Percentiles rank a stretch among this genome's conserved stretches.
Conservation (phyloP, 2,329 filamentous ascomycete genomes). For the Hypoxylon sp. region DNA sequence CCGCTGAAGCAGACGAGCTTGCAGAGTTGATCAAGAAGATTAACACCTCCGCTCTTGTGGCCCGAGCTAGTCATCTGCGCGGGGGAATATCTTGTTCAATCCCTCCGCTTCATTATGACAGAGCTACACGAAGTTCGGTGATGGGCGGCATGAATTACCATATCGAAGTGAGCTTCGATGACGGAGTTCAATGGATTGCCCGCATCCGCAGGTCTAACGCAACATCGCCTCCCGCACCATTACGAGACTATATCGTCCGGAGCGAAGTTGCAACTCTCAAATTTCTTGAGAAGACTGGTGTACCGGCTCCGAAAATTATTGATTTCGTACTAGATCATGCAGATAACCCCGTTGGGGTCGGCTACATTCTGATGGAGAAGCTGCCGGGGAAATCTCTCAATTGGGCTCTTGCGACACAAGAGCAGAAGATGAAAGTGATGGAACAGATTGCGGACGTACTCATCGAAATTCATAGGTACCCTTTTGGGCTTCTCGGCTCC, state of each 20-base stretch:
- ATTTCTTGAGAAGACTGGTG: constrained; percentile 52
- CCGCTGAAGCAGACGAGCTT: constrained; percentile 54
- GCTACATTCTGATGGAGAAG: constrained; percentile 59
- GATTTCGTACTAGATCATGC: constrained; percentile 51
- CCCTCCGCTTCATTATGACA: constrained; percentile 53
- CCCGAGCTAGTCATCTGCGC: constrained; percentile 53
- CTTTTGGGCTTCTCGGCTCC: constrained; percentile 54
- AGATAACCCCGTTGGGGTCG: constrained; percentile 53
- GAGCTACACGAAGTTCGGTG: constrained; percentile 50
- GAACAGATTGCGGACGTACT: constrained; percentile 54
- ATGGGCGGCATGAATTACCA: constrained; percentile 62
- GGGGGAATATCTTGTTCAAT: constrained; percentile 53
- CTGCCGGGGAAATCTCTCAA: constrained; percentile 54
- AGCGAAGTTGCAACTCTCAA: constrained; percentile 58
- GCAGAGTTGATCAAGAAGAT: constrained; percentile 51
- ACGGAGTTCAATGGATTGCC: constrained; percentile 57
- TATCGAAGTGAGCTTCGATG: constrained; percentile 56
- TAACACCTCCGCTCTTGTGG: constrained; percentile 52
- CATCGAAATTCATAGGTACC: constrained; percentile 54
- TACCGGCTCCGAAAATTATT: constrained; percentile 55
- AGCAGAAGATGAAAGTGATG: constrained; percentile 54
- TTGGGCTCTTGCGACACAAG: constrained; percentile 50
- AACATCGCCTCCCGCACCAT: constrained; percentile 52
- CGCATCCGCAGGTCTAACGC: constrained; percentile 56
- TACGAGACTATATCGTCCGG: constrained; percentile 53